A percentile compares a stretch with the other conserved stretches of the same genome.
phyloP scores from a whole-genome alignment of 1,284 basidiomycete genomes.

The Apiotrichum brassicae region DNA sequence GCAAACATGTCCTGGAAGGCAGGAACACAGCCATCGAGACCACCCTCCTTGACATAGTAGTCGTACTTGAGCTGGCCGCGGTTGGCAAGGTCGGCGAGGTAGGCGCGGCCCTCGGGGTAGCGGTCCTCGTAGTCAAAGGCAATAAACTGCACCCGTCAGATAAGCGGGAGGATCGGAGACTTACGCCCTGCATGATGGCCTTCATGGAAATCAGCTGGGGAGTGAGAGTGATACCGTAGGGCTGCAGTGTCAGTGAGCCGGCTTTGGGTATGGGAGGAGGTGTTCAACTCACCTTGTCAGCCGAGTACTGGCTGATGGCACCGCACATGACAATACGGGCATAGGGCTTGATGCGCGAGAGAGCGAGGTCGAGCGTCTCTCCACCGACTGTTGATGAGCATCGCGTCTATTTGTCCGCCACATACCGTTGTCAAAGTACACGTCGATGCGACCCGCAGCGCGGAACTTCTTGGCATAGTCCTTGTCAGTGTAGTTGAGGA shows the following conservation, averaged over 20 bases:
- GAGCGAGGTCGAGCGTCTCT: constrained; percentile 62
- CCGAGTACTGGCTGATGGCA: constrained; percentile 55
- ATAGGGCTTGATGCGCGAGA: constrained; percentile 65
- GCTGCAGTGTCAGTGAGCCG: constrained; percentile 10
- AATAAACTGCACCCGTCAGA: constrained; percentile 54
- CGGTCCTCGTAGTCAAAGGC: constrained; percentile 56
- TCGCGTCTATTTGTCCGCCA: constrained; percentile 40
- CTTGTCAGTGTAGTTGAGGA: constrained; percentile 78
- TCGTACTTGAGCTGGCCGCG: constrained; percentile 71
- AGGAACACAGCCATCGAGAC: constrained; percentile 63
- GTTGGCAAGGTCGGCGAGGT: constrained; percentile 53
- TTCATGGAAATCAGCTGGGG: constrained; percentile 63
- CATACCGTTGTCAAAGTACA: constrained; percentile 74
- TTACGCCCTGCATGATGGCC: constrained; percentile 62
- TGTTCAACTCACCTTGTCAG: not conserved
- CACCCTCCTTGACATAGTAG: constrained; percentile 63
- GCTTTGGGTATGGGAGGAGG: not conserved
- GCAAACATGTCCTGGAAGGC: constrained; percentile 65
- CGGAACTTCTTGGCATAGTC: constrained; percentile 58
- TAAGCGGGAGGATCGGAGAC: not conserved
- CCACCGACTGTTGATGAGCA: constrained; percentile 56
- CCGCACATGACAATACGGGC: constrained; percentile 71
- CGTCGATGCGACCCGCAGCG: constrained; percentile 57
- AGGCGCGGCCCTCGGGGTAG: constrained; percentile 43
- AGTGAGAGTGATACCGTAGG: constrained; percentile 45